Evolutionary conservation across 257 asterid genomes (phyloP).

Genomic region (Ajuga chamaepitys): DNA sequence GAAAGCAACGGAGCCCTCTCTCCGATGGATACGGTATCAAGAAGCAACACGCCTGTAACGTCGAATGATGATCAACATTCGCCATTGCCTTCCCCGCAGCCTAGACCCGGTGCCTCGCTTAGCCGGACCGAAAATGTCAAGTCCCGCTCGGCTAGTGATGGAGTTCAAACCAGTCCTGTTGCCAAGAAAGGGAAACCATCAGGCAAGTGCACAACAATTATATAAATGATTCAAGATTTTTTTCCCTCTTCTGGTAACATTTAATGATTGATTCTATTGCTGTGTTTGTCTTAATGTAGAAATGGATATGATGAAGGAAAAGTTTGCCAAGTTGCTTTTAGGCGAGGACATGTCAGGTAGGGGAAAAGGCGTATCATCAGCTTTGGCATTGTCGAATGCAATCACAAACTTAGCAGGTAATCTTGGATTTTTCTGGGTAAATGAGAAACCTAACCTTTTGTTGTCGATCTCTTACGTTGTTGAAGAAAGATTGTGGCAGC

Average conservation of each 20-base stretch:
- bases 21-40: no score
- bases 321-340: slow-evolving; percentile 58
- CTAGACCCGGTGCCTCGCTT: slow-evolving; percentile 12
- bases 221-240: background rate
- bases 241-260: background rate
- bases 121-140: slow-evolving; percentile 22
- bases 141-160: slow-evolving; percentile 17
- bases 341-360: slow-evolving; percentile 85
- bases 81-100: slow-evolving; percentile 4
- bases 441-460: background rate
- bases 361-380: slow-evolving; percentile 77
- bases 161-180: background rate
- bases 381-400: slow-evolving; percentile 70
- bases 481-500: background rate
- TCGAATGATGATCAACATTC: slow-evolving; percentile 9
- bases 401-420: slow-evolving; percentile 70
- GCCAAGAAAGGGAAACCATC: slow-evolving; percentile 13
- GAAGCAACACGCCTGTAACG: slow-evolving; percentile 15
- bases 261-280: background rate
- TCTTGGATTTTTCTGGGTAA: background rate
- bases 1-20: slow-evolving; percentile 11
- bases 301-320: slow-evolving; percentile 67
- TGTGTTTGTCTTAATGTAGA: slow-evolving; percentile 24
- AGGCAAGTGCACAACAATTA: slow-evolving; percentile 14
- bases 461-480: background rate